Conservation (phyloP, 192 early-diverging fungal genomes). For the Backusella sp. region DNA sequence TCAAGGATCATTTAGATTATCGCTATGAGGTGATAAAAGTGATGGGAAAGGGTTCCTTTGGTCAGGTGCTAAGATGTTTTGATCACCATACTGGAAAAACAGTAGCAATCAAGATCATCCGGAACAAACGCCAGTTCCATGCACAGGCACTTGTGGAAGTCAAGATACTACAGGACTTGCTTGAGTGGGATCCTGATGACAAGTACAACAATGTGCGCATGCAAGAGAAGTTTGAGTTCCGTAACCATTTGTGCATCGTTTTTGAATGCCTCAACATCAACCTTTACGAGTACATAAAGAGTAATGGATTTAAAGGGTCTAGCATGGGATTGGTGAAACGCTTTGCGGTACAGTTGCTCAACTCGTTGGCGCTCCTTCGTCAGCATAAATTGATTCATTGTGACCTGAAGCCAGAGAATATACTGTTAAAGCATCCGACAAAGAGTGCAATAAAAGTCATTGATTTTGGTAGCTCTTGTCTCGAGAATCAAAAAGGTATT, state of each 20-base stretch:
- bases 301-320: conserved; percentile 82
- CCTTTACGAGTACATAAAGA: conserved; percentile 93
- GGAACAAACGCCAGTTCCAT: conserved; percentile 93
- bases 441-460: conserved; percentile 87
- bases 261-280: conserved; percentile 90
- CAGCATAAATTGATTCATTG: conserved; percentile 84
- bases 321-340: conserved; percentile 65
- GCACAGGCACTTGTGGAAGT: conserved; percentile 89
- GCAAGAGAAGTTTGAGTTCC: conserved; percentile 87
- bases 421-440: conserved; percentile 68
- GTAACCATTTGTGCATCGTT: conserved; percentile 90
- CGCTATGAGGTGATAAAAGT: conserved; percentile 87
- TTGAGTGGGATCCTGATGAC: conserved; percentile 75
- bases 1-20: conserved; percentile 84
- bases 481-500: conserved; percentile 67
- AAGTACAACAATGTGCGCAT: conserved; percentile 79
- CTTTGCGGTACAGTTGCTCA: conserved; percentile 78
- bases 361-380: conserved; percentile 70
- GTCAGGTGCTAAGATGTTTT: conserved; percentile 88
- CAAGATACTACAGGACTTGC: conserved; percentile 81
- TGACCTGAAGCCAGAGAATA: conserved; percentile 94
- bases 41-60: conserved; percentile 91
- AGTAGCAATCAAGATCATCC: conserved; percentile 90
- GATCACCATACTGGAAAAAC: conserved; percentile 86
- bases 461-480: conserved; percentile 93